Evolutionary conservation across 352 stramenopile genomes (phyloP), one percentile per base, ranked within the genome.

Genomic region (Pythium insidiosum): DNA sequence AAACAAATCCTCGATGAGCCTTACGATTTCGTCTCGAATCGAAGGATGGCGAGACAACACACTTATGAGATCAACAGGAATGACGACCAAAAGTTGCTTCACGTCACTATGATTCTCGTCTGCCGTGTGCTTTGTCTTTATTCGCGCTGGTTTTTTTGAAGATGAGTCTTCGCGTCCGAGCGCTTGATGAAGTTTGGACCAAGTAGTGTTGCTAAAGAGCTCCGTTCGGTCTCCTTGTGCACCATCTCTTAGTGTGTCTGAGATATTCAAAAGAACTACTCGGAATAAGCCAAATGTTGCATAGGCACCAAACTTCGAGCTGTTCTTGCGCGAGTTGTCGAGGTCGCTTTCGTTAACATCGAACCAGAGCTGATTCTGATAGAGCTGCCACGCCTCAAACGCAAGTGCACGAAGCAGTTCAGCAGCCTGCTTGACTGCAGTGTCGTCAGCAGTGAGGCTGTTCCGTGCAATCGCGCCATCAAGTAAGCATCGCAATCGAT

Each of bases 351-450:
- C 70, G 29, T 63, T 63, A n/a, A 87, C 38, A 26, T 91, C 78
- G 2, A 64, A 46, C 50, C 66, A 78, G 1, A 91, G 60, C 53
- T 88, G 78, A 37, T 91, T 88, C 47, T 88, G 75, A 23, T 91
- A 91, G 7, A 79, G 38, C 18, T 88, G 63, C 78, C 78, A 91
- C 1, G 84, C 36, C 39, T 87, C 73, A 30, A 84, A 84, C 19
- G 75, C 61, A 1, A 73, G 43, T 0, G 44, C 56, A 21, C 66
- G 50, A 15, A 90, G 37, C 11, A 63, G 16, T 6, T 19, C 33
- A 1, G 64, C 66, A 15, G 75, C 46, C 5, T 38, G 21, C 20
- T 26, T 38, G 7, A 85, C 52, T 9, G 47, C 24, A 5, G 36
- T n/a, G 19, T 74, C 52, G 16, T 50, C 12, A 47, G 29, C 19